phyloP scores from a whole-genome alignment of 2,329 filamentous ascomycete species.

The Trichoderma sp. region DNA sequence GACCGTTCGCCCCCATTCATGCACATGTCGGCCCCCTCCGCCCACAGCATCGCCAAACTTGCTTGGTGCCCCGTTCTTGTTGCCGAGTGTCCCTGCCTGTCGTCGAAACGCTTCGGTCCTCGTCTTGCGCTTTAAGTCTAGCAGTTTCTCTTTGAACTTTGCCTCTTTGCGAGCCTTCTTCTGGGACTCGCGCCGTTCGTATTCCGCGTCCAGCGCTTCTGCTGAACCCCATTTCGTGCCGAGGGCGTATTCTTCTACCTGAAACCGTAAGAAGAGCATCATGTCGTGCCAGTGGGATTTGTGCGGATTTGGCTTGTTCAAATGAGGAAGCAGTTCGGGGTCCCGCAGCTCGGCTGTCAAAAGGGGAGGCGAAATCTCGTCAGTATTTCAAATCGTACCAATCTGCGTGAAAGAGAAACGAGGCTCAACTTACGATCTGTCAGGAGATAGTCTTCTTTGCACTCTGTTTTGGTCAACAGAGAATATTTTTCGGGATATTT shows the following conservation, averaged over 20 bases:
- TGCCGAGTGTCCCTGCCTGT: slow-evolving; percentile 58
- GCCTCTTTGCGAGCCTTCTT: slow-evolving; percentile 84
- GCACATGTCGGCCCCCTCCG: slow-evolving; percentile 70
- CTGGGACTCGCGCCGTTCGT: slow-evolving; percentile 71
- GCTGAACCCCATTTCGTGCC: slow-evolving; percentile 85
- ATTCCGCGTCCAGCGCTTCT: slow-evolving; percentile 84
- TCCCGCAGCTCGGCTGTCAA: slow-evolving; percentile 80
- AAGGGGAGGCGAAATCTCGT: not conserved
- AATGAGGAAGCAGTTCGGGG: slow-evolving; percentile 77
- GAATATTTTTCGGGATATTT: slow-evolving; percentile 89
- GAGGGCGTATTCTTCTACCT: slow-evolving; percentile 93
- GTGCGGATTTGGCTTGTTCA: slow-evolving; percentile 89
- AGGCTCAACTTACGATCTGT: slow-evolving; percentile 69
- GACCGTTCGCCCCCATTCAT: slow-evolving; percentile 77
- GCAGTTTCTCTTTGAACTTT: slow-evolving; percentile 85
- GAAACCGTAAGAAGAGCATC: slow-evolving; percentile 92
- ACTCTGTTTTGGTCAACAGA: slow-evolving; percentile 94
- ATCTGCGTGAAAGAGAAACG: not conserved
- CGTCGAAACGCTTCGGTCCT: slow-evolving; percentile 84
- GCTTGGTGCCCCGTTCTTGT: slow-evolving; percentile 45
- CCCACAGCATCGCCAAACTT: slow-evolving; percentile 77
- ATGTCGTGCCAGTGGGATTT: slow-evolving; percentile 97
- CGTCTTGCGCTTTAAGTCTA: slow-evolving; percentile 90
- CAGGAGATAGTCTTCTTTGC: slow-evolving; percentile 88
- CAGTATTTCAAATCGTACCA: not conserved